Base-by-base conservation (phyloP, 2,329 filamentous ascomycete species). In the Aspergillus carbonarius region DNA sequence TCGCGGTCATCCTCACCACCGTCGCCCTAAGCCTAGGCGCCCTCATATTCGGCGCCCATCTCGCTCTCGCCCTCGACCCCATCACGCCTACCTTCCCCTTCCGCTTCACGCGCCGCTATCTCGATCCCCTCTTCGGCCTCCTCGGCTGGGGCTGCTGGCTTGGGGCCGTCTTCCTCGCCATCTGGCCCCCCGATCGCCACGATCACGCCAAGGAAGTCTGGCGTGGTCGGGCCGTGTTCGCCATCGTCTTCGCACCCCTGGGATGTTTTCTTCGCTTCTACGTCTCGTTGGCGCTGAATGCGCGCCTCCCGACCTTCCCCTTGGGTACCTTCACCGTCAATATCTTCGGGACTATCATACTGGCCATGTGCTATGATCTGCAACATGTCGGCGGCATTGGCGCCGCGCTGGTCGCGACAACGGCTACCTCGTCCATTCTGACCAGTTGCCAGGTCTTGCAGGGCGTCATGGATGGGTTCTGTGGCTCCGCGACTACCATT, bases 321-420 rank as follows among this genome's bases (percentile, higher is more conserved):
- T 74, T 97, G 0, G 93, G 93, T 2, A 98, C 93, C 0, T 96
- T 97, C 67, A 76, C 79, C 0, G 91, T 89, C 27, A 98, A 98
- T 68, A 80, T 96, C 4, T 72, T 88, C 13, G 93, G 93, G 4
- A 92, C 91, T 0, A 83, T 83, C 0, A 74, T 96, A 15, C 74
- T 96, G 51, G 92, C 85, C 13, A 87, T 92, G 82, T 84, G 86
- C 30, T 96, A 85, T 79, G 90, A 96, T 69, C 77, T 96, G 52
- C 90, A 92, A 63, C 92, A 91, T 68, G 79, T 85, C 0, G 59
- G 65, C n/a, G 72, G 78, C 1, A 66, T 73, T 6, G 82, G 81
- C 0, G 83, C 81, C 0, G 63, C 81, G 1, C 63, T 64, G 52
- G 51, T 58, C 54, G 79, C 79, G 4, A 83, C 81, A 0, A 71